Evolutionary conservation across 306 rosid species (phyloP).

Genomic region (Cucumis melo): DNA sequence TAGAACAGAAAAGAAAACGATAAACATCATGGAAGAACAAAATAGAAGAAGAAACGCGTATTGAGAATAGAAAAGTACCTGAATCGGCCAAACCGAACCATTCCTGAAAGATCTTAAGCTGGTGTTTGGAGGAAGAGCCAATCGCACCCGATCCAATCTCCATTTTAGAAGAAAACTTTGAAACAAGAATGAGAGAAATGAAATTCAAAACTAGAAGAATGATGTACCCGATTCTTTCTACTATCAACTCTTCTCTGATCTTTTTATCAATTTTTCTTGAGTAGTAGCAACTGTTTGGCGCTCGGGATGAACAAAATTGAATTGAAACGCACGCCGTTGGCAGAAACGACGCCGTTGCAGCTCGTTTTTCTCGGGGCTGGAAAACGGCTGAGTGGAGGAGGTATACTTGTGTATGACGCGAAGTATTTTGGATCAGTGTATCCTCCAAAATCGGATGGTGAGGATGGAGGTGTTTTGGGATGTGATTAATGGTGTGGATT

Average conservation of each 20-base stretch:
- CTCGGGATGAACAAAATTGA: conserved; percentile 4
- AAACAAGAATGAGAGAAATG: neutral
- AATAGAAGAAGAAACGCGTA: neutral
- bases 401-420: neutral
- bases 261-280: neutral
- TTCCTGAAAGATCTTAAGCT: conserved; percentile 44
- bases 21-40: neutral
- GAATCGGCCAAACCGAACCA: conserved; percentile 85
- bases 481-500: neutral
- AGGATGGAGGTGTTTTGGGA: neutral
- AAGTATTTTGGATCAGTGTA: neutral
- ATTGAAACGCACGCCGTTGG: neutral
- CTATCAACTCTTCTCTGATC: neutral
- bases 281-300: neutral
- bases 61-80: conserved; percentile 19
- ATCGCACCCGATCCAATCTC: conserved; percentile 29
- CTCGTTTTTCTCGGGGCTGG: neutral
- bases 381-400: neutral
- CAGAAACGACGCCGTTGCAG: neutral
- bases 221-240: neutral
- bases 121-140: conserved; percentile 38
- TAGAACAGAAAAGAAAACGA: neutral
- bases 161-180: conserved; percentile 19
- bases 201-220: neutral
- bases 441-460: neutral